Percentiles rank a stretch among this genome's conserved stretches.
Conservation (phyloP, 1,284 basidiomycete genomes). For the Taiwanofungus camphoratus region DNA sequence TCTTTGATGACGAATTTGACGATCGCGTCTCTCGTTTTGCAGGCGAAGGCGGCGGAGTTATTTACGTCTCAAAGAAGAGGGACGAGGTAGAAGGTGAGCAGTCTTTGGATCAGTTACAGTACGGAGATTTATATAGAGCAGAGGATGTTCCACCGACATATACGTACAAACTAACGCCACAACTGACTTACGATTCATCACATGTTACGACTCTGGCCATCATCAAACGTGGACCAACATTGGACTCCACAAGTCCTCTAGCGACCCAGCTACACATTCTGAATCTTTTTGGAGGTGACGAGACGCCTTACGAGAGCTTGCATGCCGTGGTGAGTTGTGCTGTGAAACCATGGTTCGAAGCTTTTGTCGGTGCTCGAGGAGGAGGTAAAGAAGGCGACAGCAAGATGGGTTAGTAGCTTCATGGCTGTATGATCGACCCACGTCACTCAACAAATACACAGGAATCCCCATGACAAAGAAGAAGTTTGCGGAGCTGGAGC, state of each 20-base stretch:
- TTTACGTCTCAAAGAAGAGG: constrained; percentile 76
- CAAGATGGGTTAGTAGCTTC: constrained; percentile 68
- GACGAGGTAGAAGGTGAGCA: constrained; percentile 66
- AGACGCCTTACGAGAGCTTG: constrained; percentile 91
- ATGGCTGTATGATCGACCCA: constrained; percentile 5
- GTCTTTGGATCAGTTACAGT: constrained; percentile 5
- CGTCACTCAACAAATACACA: constrained; percentile 21
- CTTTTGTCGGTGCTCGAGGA: constrained; percentile 80
- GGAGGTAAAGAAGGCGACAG: constrained; percentile 75
- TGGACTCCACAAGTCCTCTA: constrained; percentile 78
- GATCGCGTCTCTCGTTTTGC: constrained; percentile 72
- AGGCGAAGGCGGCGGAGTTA: constrained; percentile 60
- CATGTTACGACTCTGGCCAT: constrained; percentile 87
- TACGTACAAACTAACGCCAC: constrained; percentile 65
- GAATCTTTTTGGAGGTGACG: constrained; percentile 87
- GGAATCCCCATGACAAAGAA: constrained; percentile 98
- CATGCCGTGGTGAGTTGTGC: constrained; percentile 96
- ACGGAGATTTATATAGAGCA: too few relatives aligned
- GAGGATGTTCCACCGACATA: constrained; percentile 59
- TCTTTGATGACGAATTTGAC: constrained; percentile 73
- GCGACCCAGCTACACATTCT: constrained; percentile 88
- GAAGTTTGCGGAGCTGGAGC: constrained; percentile 97
- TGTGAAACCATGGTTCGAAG: constrained; percentile 98
- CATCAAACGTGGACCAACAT: constrained; percentile 85
- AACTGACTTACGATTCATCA: constrained; percentile 76